These are phyloP conservation scores for Microstegium vimineum DNA, from an alignment of 176 grass and related monocot genomes.

Conservation along the genomic window DNA sequence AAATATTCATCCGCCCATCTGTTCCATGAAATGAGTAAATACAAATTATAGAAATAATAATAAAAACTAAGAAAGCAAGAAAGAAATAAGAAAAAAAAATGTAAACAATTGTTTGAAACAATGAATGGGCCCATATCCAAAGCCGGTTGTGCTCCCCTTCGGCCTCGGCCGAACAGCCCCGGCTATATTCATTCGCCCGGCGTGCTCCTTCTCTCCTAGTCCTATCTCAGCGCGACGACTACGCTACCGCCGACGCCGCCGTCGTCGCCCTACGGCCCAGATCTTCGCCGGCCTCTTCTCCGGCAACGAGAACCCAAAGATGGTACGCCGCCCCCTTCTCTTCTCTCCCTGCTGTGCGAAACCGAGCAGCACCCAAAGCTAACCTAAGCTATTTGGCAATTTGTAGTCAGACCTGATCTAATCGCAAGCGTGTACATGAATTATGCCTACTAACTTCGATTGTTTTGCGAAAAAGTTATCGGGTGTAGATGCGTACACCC, in stretches of 20 bases:
- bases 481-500: neutral
- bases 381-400: neutral
- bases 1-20: too few relatives aligned
- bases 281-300: neutral
- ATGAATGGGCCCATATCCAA: neutral
- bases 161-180: neutral
- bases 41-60: too few relatives aligned
- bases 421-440: neutral
- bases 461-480: neutral
- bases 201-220: neutral
- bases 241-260: neutral
- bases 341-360: neutral
- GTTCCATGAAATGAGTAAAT: too few relatives aligned
- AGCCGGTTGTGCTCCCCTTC: neutral
- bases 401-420: neutral
- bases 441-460: neutral
- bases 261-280: neutral
- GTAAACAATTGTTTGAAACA: neutral
- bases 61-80: neutral
- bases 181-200: neutral
- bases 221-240: neutral
- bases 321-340: neutral
- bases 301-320: neutral
- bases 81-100: neutral
- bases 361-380: neutral